phyloP scores from a whole-genome alignment of 805 yeast species.

The Pichia occidentalis region DNA sequence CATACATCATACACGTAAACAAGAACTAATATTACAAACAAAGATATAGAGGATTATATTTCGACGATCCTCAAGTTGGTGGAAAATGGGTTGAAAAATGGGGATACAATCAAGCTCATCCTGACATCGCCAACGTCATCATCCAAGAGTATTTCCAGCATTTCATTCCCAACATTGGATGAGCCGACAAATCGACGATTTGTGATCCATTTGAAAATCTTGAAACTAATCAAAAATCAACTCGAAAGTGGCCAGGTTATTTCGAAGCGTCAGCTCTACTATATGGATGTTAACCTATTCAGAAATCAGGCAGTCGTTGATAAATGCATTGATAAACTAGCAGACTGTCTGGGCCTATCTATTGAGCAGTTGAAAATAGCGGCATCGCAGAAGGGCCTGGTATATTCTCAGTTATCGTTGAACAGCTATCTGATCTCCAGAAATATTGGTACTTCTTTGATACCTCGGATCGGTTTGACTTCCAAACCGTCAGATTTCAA shows the following conservation, averaged over 20 bases:
- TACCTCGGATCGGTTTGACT: conserved; percentile 34
- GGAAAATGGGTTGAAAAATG: conserved; percentile 25
- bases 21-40: too few species aligned
- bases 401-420: conserved; percentile 30
- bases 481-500: conserved; percentile 16
- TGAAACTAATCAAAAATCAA: conserved; percentile 18
- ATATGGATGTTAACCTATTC: conserved; percentile 50
- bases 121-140: conserved; percentile 12
- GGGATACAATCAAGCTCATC: conserved; percentile 19
- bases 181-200: conserved; percentile 16
- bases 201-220: conserved; percentile 19
- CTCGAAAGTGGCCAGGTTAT: conserved; percentile 17
- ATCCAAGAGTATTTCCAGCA: conserved; percentile 3
- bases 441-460: conserved; percentile 21
- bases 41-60: conserved; percentile 13
- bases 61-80: conserved; percentile 17
- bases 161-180: conserved; percentile 20
- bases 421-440: conserved; percentile 1
- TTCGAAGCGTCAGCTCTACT: conserved; percentile 53
- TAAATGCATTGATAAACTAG: conserved; percentile 32
- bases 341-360: conserved; percentile 33
- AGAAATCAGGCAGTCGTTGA: conserved; percentile 38
- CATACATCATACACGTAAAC: too few species aligned
- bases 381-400: conserved; percentile 52
- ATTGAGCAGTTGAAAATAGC: conserved; percentile 37